phyloP scores from a whole-genome alignment of 1,139 yeast species.

The Kluyveromyces sp. region DNA sequence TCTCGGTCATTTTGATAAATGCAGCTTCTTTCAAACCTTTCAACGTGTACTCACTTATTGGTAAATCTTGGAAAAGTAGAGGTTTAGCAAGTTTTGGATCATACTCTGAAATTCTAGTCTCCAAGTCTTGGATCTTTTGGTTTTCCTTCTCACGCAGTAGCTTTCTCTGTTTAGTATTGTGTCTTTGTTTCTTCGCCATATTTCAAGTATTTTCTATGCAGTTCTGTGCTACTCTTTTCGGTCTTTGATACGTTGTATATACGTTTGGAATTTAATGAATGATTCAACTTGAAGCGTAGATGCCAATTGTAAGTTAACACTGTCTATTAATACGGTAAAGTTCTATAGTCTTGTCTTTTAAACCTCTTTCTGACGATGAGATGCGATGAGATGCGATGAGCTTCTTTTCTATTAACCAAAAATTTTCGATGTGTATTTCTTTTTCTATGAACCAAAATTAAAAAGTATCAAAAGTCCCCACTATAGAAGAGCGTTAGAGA shows the following conservation, averaged over 20 bases:
- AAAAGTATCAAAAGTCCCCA: too few species aligned
- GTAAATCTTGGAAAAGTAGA: slow-evolving; percentile 57
- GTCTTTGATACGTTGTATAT: slow-evolving; percentile 14
- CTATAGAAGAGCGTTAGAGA: background rate
- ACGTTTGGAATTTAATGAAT: background rate
- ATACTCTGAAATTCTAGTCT: slow-evolving; percentile 42
- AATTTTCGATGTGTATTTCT: background rate
- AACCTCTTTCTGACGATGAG: background rate
- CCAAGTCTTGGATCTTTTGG: slow-evolving; percentile 39
- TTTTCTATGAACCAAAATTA: background rate
- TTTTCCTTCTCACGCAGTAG: slow-evolving; percentile 37
- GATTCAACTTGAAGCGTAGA: too few species aligned
- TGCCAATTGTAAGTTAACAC: too few species aligned
- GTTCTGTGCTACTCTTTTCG: too few species aligned
- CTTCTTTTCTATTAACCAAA: background rate
- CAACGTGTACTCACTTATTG: slow-evolving; percentile 58
- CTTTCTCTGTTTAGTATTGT: slow-evolving; percentile 36
- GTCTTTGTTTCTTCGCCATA: slow-evolving; percentile 38
- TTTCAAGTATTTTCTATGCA: background rate
- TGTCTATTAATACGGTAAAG: background rate
- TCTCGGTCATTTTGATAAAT: slow-evolving; percentile 73
- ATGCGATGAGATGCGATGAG: slow-evolving; percentile 2
- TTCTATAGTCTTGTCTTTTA: background rate
- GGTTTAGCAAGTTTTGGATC: slow-evolving; percentile 35
- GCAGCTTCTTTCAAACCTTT: slow-evolving; percentile 68